phyloP scores from a whole-genome alignment of 148 eudicot species.

The Talinum fruticosum region DNA sequence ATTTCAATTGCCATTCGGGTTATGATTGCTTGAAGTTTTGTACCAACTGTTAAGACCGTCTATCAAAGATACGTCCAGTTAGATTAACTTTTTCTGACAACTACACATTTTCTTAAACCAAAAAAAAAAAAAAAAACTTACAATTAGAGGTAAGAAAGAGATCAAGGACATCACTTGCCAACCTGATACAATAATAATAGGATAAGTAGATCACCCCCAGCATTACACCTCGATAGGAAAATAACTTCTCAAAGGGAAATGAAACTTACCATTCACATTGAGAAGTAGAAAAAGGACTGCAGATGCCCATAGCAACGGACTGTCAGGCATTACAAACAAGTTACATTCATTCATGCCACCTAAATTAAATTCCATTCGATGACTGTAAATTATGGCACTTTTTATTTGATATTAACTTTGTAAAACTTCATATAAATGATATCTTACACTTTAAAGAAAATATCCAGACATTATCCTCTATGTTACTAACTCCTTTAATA shows the following conservation, averaged over 20 bases:
- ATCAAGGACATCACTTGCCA: conserved; percentile 53
- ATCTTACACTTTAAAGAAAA: too few species aligned
- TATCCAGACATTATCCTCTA: too few species aligned
- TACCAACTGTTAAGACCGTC: conserved; percentile 75
- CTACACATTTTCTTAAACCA: too few species aligned
- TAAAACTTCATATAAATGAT: too few species aligned
- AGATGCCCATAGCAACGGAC: conserved; percentile 78
- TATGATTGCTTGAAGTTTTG: conserved; percentile 85
- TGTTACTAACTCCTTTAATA: too few species aligned
- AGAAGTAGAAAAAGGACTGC: conserved; percentile 67
- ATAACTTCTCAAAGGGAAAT: background rate
- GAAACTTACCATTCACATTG: conserved; percentile 60
- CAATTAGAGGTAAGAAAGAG: conserved; percentile 67
- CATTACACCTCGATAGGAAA: too few species aligned
- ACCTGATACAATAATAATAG: conserved; percentile 36
- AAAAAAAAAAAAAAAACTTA: conserved; percentile 40
- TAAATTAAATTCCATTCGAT: too few species aligned
- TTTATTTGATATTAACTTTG: too few species aligned
- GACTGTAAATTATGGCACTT: too few species aligned
- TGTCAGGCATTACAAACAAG: conserved; percentile 27
- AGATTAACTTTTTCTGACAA: too few species aligned
- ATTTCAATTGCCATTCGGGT: conserved; percentile 86
- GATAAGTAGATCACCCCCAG: background rate
- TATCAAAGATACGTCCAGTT: too few species aligned
- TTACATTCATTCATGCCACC: background rate